These are phyloP conservation scores for Rhizomucor pusillus DNA, from an alignment of 371 early-diverging fungal genomes.

Conservation along the genomic window DNA sequence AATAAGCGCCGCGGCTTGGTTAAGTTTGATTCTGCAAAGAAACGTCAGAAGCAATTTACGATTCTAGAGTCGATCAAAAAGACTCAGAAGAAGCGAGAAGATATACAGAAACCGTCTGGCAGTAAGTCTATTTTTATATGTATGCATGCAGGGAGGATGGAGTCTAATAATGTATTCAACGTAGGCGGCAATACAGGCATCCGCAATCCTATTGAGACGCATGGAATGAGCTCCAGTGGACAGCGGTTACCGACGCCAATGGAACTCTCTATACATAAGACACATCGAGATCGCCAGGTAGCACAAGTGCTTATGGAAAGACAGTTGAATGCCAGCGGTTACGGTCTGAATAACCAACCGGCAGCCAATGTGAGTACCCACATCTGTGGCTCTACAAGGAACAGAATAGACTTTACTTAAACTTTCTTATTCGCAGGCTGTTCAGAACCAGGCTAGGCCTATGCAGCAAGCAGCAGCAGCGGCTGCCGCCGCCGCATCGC, in stretches of 20 bases:
- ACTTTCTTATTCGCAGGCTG: not conserved
- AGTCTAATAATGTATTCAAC: not conserved
- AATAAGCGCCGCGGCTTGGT: constrained; percentile 25
- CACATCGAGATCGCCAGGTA: constrained; percentile 70
- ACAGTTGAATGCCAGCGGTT: constrained; percentile 60
- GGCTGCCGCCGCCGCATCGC: constrained; percentile 1
- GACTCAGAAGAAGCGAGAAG: constrained; percentile 49
- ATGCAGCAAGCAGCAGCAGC: not conserved
- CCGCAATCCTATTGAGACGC: constrained; percentile 42
- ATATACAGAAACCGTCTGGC: constrained; percentile 29
- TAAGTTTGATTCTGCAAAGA: constrained; percentile 42
- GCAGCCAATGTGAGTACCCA: constrained; percentile 26
- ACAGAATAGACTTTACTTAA: no score
- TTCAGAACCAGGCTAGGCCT: not conserved
- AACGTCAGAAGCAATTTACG: constrained; percentile 34
- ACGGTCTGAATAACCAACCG: constrained; percentile 43
- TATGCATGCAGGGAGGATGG: not conserved
- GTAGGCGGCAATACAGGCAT: constrained; percentile 23
- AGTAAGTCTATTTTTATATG: no score
- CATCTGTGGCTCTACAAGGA: not conserved
- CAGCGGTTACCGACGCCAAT: constrained; percentile 63
- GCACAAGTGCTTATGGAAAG: constrained; percentile 69
- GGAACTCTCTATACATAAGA: constrained; percentile 71
- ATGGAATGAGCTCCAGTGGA: constrained; percentile 43
- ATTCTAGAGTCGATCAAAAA: constrained; percentile 50